Conservation (phyloP, 1,284 basidiomycete genomes). For the Rhodotorula sp. region DNA sequence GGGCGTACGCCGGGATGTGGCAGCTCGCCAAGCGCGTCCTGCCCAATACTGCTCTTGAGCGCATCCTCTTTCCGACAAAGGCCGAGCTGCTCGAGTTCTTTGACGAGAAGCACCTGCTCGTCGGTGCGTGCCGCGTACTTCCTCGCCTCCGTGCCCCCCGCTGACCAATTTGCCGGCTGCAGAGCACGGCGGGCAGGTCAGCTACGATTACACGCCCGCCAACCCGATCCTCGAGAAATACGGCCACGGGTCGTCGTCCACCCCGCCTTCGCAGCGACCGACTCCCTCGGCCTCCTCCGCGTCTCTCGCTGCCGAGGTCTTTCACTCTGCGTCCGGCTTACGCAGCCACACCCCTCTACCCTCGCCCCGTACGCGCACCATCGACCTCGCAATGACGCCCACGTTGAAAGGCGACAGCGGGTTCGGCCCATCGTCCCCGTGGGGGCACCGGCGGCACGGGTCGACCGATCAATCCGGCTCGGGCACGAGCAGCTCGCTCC, state of each 20-base stretch:
- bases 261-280: slow-evolving; percentile 19
- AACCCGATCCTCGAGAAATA: slow-evolving; percentile 44
- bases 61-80: slow-evolving; percentile 70
- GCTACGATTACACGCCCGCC: slow-evolving; percentile 40
- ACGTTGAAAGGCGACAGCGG: not conserved
- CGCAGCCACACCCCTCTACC: slow-evolving; percentile 7
- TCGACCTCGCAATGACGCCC: slow-evolving; percentile 19
- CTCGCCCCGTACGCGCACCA: slow-evolving; percentile 3
- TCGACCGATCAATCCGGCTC: not conserved
- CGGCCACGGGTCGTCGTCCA: slow-evolving; percentile 22
- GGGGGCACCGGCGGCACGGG: not conserved
- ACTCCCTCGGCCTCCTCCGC: slow-evolving; percentile 30
- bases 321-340: slow-evolving; percentile 10
- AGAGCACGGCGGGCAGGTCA: slow-evolving; percentile 44
- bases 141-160: too few species aligned
- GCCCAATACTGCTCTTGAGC: slow-evolving; percentile 66
- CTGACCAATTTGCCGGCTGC: not conserved
- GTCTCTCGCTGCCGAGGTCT: slow-evolving; percentile 31
- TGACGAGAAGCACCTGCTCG: slow-evolving; percentile 59
- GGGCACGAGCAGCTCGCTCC: slow-evolving; percentile 7
- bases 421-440: not conserved
- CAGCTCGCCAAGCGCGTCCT: slow-evolving; percentile 70
- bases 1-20: slow-evolving; percentile 78
- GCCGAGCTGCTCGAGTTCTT: slow-evolving; percentile 65
- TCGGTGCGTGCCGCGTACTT: slow-evolving; percentile 54